Evolutionary conservation across 768 basidiomycete species (phyloP).

Genomic region (Boletus patriciae): DNA sequence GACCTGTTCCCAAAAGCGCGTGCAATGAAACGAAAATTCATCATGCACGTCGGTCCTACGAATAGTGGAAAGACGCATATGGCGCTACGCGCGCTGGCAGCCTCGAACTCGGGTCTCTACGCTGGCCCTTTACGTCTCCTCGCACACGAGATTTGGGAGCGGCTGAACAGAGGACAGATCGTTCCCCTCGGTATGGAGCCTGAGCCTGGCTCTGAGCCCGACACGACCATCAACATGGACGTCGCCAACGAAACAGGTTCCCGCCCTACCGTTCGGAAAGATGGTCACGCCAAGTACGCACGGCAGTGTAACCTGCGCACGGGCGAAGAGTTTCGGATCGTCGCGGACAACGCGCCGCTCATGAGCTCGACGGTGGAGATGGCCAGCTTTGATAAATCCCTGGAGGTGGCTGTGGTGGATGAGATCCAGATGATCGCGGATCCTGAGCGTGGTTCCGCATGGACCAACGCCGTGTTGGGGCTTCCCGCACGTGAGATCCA

Average conservation of each 20-base stretch:
- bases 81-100: slow-evolving; percentile 85
- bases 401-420: slow-evolving; percentile 90
- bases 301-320: slow-evolving; percentile 84
- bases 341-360: slow-evolving; percentile 55
- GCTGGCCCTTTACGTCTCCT: slow-evolving; percentile 91
- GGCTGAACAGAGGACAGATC: slow-evolving; percentile 89
- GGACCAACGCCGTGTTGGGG: slow-evolving; percentile 82
- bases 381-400: slow-evolving; percentile 45
- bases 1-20: slow-evolving; percentile 57
- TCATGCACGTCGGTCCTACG: slow-evolving; percentile 97
- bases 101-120: slow-evolving; percentile 72
- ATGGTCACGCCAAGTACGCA: slow-evolving; percentile 49
- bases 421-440: slow-evolving; percentile 97
- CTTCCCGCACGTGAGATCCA: slow-evolving; percentile 79
- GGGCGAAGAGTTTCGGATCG: slow-evolving; percentile 83
- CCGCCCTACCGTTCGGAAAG: slow-evolving; percentile 31
- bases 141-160: slow-evolving; percentile 92
- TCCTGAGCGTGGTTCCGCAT: slow-evolving; percentile 70
- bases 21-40: slow-evolving; percentile 65
- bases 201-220: slow-evolving; percentile 38
- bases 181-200: slow-evolving; percentile 64
- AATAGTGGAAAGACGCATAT: slow-evolving; percentile 97
- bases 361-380: slow-evolving; percentile 95
- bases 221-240: slow-evolving; percentile 37
- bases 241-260: slow-evolving; percentile 21